A percentile compares a stretch with the other conserved stretches of the same genome.
Conservation (phyloP, 2,329 filamentous ascomycete species). For the Fusarium avenaceum region DNA sequence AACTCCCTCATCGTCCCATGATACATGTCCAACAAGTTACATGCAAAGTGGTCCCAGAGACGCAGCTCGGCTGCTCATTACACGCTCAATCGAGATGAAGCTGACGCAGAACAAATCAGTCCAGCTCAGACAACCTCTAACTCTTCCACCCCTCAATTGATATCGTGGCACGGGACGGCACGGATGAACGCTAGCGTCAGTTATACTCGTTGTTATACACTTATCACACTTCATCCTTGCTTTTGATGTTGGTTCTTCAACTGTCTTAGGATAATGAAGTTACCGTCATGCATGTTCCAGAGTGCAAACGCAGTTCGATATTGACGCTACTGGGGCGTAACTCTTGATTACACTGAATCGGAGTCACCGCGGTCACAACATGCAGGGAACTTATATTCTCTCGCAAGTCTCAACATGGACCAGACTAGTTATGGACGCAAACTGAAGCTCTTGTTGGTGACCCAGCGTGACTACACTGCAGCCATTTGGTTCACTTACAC, state of each 20-base stretch:
- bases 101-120: slow-evolving; percentile 25
- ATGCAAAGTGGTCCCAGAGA: slow-evolving; percentile 43
- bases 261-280: slow-evolving; percentile 11
- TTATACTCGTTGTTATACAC: slow-evolving; percentile 4
- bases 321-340: slow-evolving; percentile 23
- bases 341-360: slow-evolving; percentile 23
- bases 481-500: slow-evolving; percentile 31
- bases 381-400: slow-evolving; percentile 34
- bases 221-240: slow-evolving; percentile 29
- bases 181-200: slow-evolving; percentile 22
- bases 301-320: slow-evolving; percentile 21
- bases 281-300: slow-evolving; percentile 20
- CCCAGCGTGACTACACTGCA: slow-evolving; percentile 33
- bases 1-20: slow-evolving; percentile 17
- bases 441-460: slow-evolving; percentile 45
- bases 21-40: slow-evolving; percentile 42
- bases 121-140: slow-evolving; percentile 15
- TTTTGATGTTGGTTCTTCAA: slow-evolving; percentile 21
- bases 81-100: slow-evolving; percentile 34
- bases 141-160: slow-evolving; percentile 19
- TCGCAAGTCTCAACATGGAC: slow-evolving; percentile 13
- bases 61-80: slow-evolving; percentile 4
- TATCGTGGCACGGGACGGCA: slow-evolving; percentile 28
- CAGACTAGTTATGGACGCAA: slow-evolving; percentile 30
- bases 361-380: slow-evolving; percentile 14